These are phyloP conservation scores for Macrophomina tecta DNA, from an alignment of 2,329 filamentous ascomycete species.

Conservation along the genomic window DNA sequence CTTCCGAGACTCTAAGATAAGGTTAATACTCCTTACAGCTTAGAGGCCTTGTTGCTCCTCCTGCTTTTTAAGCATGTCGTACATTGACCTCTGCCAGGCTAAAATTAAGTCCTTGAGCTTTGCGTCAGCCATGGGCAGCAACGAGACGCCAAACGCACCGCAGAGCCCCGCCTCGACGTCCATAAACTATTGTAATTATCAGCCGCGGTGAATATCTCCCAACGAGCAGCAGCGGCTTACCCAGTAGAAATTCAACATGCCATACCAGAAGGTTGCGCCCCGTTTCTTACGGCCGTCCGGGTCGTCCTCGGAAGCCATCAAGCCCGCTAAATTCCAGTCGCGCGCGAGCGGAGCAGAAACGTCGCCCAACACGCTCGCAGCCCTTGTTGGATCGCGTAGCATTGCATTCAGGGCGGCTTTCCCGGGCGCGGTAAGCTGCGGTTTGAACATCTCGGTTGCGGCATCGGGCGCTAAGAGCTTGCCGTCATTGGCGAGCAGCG, in stretches of 20 bases:
- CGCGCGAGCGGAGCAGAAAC: background rate
- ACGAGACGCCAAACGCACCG: background rate
- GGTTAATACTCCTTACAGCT: too few species aligned
- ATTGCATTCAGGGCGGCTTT: too few species aligned
- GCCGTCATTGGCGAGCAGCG: too few species aligned
- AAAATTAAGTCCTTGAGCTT: slow-evolving; percentile 2
- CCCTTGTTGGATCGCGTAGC: background rate
- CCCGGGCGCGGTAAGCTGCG: too few species aligned
- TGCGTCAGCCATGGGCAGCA: slow-evolving; percentile 9
- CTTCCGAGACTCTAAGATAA: too few species aligned
- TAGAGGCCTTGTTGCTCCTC: background rate
- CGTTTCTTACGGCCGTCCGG: background rate
- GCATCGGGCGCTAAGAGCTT: too few species aligned
- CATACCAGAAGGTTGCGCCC: background rate
- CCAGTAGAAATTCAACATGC: slow-evolving; percentile 9
- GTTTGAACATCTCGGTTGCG: too few species aligned
- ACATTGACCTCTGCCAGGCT: background rate
- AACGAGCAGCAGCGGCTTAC: background rate
- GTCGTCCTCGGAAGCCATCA: background rate
- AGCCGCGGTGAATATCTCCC: background rate
- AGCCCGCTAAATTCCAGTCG: background rate
- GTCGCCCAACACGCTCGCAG: background rate
- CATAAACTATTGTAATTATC: background rate
- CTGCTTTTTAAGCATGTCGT: background rate
- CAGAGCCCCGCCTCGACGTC: background rate